Conservation (phyloP, 169 alveolate genomes). For the Eimeria maxima region DNA sequence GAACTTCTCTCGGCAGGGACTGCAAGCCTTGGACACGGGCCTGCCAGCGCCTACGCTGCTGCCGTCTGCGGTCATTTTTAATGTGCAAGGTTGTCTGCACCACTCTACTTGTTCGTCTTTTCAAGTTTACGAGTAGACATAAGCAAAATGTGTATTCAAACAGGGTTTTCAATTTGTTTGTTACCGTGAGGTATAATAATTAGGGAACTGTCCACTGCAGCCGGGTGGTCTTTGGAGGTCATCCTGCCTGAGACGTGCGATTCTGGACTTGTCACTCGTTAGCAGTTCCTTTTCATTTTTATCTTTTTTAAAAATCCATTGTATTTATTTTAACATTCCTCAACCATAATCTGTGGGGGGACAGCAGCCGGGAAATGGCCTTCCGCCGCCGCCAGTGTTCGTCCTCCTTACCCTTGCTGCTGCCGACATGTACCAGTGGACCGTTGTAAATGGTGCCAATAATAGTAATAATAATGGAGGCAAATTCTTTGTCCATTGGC, state of each 20-base stretch:
- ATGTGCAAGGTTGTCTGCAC: neutral
- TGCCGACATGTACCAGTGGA: neutral
- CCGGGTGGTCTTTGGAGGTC: neutral
- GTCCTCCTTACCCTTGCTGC: neutral
- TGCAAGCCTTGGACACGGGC: neutral
- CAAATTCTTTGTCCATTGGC: neutral
- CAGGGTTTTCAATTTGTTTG: neutral
- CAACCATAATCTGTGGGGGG: neutral
- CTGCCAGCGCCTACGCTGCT: neutral
- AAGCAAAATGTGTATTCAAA: too few relatives aligned
- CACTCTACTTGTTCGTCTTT: neutral
- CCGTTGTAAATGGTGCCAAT: neutral
- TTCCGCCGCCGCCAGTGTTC: neutral
- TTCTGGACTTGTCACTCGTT: neutral
- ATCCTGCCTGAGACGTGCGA: neutral
- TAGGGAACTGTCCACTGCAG: neutral
- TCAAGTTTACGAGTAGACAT: neutral
- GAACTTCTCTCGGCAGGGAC: neutral
- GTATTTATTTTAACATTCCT: neutral
- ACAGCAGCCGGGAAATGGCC: neutral
- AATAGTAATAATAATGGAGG: too few relatives aligned
- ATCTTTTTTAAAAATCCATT: neutral
- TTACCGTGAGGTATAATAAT: too few relatives aligned
- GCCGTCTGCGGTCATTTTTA: neutral
- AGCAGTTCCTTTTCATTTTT: neutral